Evolutionary conservation across 495 filamentous ascomycete species (phyloP), one percentile per base, ranked within the genome.

Genomic region (Penicillium riverlandense): DNA sequence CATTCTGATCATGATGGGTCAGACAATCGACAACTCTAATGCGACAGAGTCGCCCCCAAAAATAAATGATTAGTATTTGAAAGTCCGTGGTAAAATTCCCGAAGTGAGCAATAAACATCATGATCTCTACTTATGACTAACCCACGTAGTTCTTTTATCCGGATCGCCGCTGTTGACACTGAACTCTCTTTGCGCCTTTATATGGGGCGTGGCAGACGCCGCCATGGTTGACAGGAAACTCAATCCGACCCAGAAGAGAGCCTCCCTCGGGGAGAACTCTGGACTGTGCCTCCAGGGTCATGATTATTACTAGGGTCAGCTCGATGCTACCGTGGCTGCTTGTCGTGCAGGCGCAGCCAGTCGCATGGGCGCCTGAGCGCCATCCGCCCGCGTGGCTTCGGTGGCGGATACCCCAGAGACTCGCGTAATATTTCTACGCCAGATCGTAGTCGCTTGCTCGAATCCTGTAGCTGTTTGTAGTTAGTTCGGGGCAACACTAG

Each of bases 321-420:
- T 40, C 47, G 47, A 61, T 61, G 55, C 29, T 49, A 61, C 57
- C 42, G 44, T 61, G 57, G 49, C 51, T 51, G 37, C 44, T 47
- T 11, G 35, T 12, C 35, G n/a, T 22, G 28, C 9, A 31, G 27
- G 13, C 13, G n/a, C 41, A 52, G 52, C 57, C 57, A 61, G 47
- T 61, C 33, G 48, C 34, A 53, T 9, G 9, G 13, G 41, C n/a
- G 8, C 4, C 30, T 34, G 46, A 29, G 32, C 48, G 54, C 52
- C 54, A 55, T 55, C 44, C 39, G 11, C 36, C 40, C 29, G 32
- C 11, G 40, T 37, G 45, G 41, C 41, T 35, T 30, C 10, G 11
- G 45, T 49, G 50, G 47, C 47, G 40, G 15, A n/a, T 40, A 47
- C 28, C 31, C 44, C 42, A 49, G 41, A 22, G 22, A 22, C 28